These are phyloP conservation scores for Chiua virens DNA, from an alignment of 768 basidiomycete genomes.

Conservation along the genomic window DNA sequence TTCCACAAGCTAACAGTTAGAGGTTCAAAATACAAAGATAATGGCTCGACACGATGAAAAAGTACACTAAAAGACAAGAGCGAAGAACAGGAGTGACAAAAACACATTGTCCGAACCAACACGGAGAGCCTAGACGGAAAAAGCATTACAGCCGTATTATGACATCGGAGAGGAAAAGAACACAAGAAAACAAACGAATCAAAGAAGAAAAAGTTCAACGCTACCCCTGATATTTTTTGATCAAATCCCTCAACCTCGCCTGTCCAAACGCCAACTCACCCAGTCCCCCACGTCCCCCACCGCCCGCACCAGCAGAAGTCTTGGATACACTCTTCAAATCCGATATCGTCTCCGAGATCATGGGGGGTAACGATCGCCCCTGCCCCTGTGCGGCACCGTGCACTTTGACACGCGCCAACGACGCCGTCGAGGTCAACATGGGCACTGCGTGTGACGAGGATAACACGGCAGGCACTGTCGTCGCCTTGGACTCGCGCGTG, in stretches of 20 bases:
- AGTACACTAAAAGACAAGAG: background rate
- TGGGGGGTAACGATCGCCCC: constrained; percentile 27
- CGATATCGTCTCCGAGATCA: constrained; percentile 33
- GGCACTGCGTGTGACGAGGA: constrained; percentile 75
- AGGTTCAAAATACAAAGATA: background rate
- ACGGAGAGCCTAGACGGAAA: background rate
- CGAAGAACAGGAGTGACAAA: background rate
- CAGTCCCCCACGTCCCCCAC: constrained; percentile 5
- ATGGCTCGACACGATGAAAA: background rate
- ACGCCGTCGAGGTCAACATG: constrained; percentile 73
- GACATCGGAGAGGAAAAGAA: no score
- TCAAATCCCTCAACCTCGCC: constrained; percentile 72
- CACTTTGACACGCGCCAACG: constrained; percentile 54
- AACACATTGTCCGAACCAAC: background rate
- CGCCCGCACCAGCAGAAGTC: constrained; percentile 1
- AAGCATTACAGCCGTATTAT: no score
- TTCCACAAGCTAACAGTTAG: background rate
- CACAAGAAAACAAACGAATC: background rate
- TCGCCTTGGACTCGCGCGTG: constrained; percentile 41
- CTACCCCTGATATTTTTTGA: constrained; percentile 73
- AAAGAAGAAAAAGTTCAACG: background rate
- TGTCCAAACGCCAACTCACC: constrained; percentile 73
- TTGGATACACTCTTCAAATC: constrained; percentile 15
- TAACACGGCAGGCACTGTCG: constrained; percentile 65
- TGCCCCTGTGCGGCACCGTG: constrained; percentile 22